Conservation (phyloP, 768 basidiomycete genomes). For the Hydnomerulius pinastri region DNA sequence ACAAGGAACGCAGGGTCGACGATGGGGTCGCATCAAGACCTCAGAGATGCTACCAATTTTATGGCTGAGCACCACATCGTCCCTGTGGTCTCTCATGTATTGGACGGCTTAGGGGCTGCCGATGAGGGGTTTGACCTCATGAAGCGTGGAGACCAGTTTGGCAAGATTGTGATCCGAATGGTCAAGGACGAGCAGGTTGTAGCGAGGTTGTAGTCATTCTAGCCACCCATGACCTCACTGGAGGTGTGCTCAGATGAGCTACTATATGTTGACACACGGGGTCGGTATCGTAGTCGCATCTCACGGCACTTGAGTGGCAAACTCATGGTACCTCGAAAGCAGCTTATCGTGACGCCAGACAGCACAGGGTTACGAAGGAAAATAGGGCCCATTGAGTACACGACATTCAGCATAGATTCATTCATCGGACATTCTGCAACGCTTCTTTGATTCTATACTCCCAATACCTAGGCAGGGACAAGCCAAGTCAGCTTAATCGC, state of each 20-base stretch:
- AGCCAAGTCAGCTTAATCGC: constrained; percentile 26
- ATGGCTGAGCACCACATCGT: constrained; percentile 63
- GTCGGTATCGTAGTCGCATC: too few species aligned
- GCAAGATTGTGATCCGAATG: constrained; percentile 70
- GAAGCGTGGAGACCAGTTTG: constrained; percentile 67
- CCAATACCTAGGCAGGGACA: constrained; percentile 60
- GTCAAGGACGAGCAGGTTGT: constrained; percentile 21
- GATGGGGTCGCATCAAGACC: constrained; percentile 80
- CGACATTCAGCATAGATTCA: too few species aligned
- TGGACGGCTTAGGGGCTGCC: constrained; percentile 64
- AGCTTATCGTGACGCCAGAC: too few species aligned
- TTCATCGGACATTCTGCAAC: constrained; percentile 23
- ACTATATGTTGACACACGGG: too few species aligned
- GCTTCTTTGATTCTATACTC: constrained; percentile 68
- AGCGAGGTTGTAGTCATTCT: constrained; percentile 23
- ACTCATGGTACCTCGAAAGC: too few species aligned
- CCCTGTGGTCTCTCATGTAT: constrained; percentile 68
- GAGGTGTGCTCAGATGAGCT: too few species aligned
- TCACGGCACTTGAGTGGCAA: too few species aligned
- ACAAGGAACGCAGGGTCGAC: constrained; percentile 59
- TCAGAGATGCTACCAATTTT: constrained; percentile 72
- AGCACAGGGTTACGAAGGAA: too few species aligned
- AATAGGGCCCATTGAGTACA: too few species aligned
- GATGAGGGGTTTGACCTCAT: constrained; percentile 74
- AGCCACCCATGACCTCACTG: background rate